Evolutionary conservation across 75 land plant genomes (phyloP).

Genomic region (Azolla pinnata): DNA sequence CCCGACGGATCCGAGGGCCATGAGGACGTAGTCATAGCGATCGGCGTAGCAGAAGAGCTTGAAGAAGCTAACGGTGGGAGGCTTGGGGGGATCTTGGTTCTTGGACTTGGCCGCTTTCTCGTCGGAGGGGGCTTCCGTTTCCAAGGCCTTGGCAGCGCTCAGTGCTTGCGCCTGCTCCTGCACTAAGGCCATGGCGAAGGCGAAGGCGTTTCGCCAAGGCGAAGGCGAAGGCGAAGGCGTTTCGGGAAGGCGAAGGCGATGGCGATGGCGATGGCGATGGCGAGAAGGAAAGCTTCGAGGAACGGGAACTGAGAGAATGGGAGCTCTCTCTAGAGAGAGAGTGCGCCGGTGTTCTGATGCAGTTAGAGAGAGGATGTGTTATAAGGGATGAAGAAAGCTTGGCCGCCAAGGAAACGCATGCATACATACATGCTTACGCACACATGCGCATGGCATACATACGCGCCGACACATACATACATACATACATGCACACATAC

Average conservation of each 20-base stretch:
- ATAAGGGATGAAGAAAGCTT: neutral
- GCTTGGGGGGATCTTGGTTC: neutral
- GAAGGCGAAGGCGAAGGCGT: no score
- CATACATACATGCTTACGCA: neutral
- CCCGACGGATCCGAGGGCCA: conserved; percentile 57
- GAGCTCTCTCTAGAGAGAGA: no score
- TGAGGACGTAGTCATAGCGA: conserved; percentile 40
- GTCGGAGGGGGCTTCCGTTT: neutral
- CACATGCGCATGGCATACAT: neutral
- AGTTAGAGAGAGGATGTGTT: neutral
- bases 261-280: no score
- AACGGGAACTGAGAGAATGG: no score
- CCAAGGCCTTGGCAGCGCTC: neutral
- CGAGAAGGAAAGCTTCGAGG: no score
- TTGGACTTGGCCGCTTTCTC: neutral
- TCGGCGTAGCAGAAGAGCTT: conserved; percentile 78
- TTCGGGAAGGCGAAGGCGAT: no score
- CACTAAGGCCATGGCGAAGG: no score
- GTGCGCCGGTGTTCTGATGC: neutral
- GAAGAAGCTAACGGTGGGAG: conserved; percentile 51
- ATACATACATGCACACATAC: neutral
- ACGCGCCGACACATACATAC: neutral
- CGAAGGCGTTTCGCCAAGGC: no score
- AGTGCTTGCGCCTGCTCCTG: no score
- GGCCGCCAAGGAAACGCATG: no score